These are phyloP conservation scores for Ceratobasidium sp. DNA, from an alignment of 1,284 basidiomycete species.

Conservation along the genomic window DNA sequence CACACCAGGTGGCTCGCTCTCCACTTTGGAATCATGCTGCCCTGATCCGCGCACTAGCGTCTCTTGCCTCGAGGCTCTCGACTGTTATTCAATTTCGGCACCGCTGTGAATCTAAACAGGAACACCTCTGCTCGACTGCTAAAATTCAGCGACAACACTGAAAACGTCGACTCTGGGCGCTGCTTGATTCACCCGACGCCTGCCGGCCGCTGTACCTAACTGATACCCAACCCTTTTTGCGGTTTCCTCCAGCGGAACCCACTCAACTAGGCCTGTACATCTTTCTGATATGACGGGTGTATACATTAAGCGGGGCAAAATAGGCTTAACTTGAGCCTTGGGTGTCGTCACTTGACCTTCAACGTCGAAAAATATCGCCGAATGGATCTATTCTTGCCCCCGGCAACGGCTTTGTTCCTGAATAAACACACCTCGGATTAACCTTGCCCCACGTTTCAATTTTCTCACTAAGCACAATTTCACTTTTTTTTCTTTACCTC, in stretches of 20 bases:
- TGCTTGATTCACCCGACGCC: neutral
- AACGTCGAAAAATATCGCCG: neutral
- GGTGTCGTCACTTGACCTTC: neutral
- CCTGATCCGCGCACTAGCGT: constrained; percentile 7
- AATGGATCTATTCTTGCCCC: too few relatives aligned
- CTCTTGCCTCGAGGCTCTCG: too few relatives aligned
- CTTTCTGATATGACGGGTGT: neutral
- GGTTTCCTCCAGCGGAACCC: neutral
- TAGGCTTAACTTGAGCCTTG: neutral
- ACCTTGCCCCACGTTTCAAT: too few relatives aligned
- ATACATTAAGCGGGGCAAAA: constrained; percentile 8
- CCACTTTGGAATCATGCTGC: neutral
- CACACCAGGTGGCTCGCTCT: neutral
- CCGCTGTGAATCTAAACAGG: too few relatives aligned
- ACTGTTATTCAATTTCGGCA: neutral
- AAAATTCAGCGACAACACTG: neutral
- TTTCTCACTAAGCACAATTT: too few relatives aligned
- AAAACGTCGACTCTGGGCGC: neutral
- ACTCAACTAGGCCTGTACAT: neutral
- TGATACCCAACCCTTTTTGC: neutral
- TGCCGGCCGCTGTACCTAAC: neutral
- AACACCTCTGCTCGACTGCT: neutral
- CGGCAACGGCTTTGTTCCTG: too few relatives aligned
- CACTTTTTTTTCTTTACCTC: too few relatives aligned
- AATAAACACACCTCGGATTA: too few relatives aligned